Percentiles rank a stretch among this genome's conserved stretches.
Conservation (phyloP, 176 grass and related monocot genomes). For the Chrysopogon serrulatus region DNA sequence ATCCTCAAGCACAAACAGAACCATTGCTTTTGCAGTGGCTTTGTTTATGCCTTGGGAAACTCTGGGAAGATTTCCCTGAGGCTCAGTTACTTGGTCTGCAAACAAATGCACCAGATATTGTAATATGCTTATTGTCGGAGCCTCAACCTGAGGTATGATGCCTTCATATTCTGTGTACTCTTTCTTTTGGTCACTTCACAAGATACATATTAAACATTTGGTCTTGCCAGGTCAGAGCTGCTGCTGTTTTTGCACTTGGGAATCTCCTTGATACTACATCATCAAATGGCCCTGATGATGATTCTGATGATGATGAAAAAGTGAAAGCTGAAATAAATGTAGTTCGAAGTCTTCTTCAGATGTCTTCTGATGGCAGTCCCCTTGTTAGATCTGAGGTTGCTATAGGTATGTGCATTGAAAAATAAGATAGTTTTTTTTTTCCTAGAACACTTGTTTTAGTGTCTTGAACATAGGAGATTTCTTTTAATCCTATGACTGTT, state of each 20-base stretch:
- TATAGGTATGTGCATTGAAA: conserved; percentile 56
- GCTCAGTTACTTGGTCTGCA: conserved; percentile 66
- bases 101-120: conserved; percentile 50
- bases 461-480: neutral
- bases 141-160: conserved; percentile 89
- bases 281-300: conserved; percentile 50
- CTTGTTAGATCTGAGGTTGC: conserved; percentile 93
- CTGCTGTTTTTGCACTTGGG: conserved; percentile 92
- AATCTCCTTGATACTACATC: conserved; percentile 71
- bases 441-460: neutral
- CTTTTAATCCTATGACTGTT: conserved; percentile 1
- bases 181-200: conserved; percentile 16
- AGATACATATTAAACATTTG: conserved; percentile 24
- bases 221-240: conserved; percentile 85
- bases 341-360: conserved; percentile 72
- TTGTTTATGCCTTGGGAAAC: conserved; percentile 93
- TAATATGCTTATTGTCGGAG: conserved; percentile 58
- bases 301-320: conserved; percentile 95
- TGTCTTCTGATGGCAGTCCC: conserved; percentile 79
- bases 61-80: conserved; percentile 98
- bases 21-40: conserved; percentile 98
- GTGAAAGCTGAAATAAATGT: conserved; percentile 74
- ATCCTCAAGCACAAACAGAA: conserved; percentile 53
- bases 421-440: conserved; percentile 1
- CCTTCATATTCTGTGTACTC: conserved; percentile 7